These are phyloP conservation scores for Diutina rugosa DNA, from an alignment of 1,139 yeast species.

Conservation along the genomic window DNA sequence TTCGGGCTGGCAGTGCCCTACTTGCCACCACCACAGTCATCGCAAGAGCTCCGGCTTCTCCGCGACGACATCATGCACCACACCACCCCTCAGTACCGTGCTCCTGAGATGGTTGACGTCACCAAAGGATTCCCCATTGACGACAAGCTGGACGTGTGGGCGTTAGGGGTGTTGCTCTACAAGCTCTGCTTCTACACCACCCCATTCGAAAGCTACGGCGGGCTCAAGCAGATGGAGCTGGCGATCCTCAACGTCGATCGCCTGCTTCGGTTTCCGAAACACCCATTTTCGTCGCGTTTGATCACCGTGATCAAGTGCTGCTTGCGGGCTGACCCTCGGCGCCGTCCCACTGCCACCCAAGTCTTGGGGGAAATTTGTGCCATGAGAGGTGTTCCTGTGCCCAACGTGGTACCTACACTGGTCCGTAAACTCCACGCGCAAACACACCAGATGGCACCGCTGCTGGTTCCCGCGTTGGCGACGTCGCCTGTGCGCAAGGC, in stretches of 20 bases:
- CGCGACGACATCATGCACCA: slow-evolving; percentile 81
- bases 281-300: slow-evolving; percentile 27
- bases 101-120: slow-evolving; percentile 94
- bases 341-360: slow-evolving; percentile 63
- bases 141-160: slow-evolving; percentile 96
- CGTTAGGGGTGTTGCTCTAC: slow-evolving; percentile 81
- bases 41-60: slow-evolving; percentile 52
- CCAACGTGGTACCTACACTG: slow-evolving; percentile 32
- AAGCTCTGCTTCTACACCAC: slow-evolving; percentile 89
- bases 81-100: slow-evolving; percentile 94
- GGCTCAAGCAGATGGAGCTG: slow-evolving; percentile 27
- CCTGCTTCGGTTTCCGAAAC: slow-evolving; percentile 22
- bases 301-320: slow-evolving; percentile 49
- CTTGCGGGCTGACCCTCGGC: slow-evolving; percentile 54
- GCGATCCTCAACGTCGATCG: slow-evolving; percentile 21
- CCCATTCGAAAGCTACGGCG: slow-evolving; percentile 58
- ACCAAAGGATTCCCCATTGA: slow-evolving; percentile 78
- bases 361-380: slow-evolving; percentile 57
- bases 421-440: slow-evolving; percentile 7
- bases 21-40: slow-evolving; percentile 48
- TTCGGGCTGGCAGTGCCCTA: slow-evolving; percentile 84
- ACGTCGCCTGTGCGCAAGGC: not conserved
- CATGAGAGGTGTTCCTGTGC: slow-evolving; percentile 38
- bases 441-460: not conserved
- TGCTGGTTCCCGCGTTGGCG: not conserved